Evolutionary conservation across 108 stramenopile genomes (phyloP).

Genomic region (Nitzschia palea): DNA sequence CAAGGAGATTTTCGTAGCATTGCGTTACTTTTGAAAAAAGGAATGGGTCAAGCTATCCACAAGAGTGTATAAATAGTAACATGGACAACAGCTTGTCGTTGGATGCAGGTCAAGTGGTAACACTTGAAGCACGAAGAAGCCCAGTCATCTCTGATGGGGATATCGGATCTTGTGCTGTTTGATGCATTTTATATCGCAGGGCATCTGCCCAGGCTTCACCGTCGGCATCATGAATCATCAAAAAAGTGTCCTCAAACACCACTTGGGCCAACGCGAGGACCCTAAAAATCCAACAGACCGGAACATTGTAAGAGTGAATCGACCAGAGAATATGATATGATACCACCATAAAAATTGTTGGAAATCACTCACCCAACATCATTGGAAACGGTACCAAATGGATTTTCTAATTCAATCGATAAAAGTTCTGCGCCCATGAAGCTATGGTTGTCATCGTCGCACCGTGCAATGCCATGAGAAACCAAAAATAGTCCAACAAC

Average conservation of each 20-base stretch:
- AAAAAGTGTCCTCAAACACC: constrained; percentile 26
- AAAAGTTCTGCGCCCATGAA: constrained; percentile 44
- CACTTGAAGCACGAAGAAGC: neutral
- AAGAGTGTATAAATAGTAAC: too few species aligned
- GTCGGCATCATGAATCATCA: constrained; percentile 28
- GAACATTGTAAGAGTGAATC: constrained; percentile 31
- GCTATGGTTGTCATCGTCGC: constrained; percentile 33
- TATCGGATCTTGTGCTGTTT: constrained; percentile 4
- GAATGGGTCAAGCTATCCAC: too few species aligned
- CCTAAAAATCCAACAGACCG: constrained; percentile 28
- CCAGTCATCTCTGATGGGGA: neutral
- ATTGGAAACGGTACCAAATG: constrained; percentile 51
- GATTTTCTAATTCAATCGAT: constrained; percentile 60
- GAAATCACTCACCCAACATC: constrained; percentile 30
- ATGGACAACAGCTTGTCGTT: too few species aligned
- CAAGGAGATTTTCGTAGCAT: too few species aligned
- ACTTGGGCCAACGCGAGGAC: constrained; percentile 19
- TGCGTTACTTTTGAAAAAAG: too few species aligned
- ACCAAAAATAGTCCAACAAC: too few species aligned
- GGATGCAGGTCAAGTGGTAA: too few species aligned
- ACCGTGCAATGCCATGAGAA: too few species aligned
- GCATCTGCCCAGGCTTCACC: constrained; percentile 26
- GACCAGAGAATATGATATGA: constrained; percentile 39
- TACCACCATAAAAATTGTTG: too few species aligned
- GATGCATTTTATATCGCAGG: constrained; percentile 22